Evolutionary conservation across 768 basidiomycete genomes (phyloP).

Genomic region (Fistulinella prunicolor): DNA sequence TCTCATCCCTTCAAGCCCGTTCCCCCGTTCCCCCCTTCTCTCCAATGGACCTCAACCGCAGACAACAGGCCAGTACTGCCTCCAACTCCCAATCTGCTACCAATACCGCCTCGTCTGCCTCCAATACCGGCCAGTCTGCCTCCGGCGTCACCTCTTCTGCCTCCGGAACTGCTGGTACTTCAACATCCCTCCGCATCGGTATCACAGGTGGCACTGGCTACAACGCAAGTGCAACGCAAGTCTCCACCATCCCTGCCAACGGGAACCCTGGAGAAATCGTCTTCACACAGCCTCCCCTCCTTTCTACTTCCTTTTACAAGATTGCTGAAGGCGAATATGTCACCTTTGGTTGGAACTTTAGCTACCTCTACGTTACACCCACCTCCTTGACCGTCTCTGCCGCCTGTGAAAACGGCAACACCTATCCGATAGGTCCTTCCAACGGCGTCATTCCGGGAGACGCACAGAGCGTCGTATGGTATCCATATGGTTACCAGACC

Average conservation of each 20-base stretch:
- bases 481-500: conserved; percentile 54
- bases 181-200: conserved; percentile 3
- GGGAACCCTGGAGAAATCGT: conserved; percentile 44
- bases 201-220: conserved; percentile 28
- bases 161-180: conserved; percentile 2
- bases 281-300: conserved; percentile 57
- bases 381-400: conserved; percentile 59
- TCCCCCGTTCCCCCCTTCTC: neutral
- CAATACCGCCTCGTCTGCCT: neutral
- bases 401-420: conserved; percentile 64
- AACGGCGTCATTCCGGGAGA: conserved; percentile 50
- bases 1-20: neutral
- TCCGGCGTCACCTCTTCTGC: conserved; percentile 2
- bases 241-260: conserved; percentile 32
- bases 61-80: conserved; percentile 12
- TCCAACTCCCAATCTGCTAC: conserved; percentile 5
- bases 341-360: conserved; percentile 76
- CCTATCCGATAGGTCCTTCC: conserved; percentile 62
- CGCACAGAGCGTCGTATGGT: conserved; percentile 55
- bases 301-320: conserved; percentile 64
- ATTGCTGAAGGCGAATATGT: conserved; percentile 52
- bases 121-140: neutral
- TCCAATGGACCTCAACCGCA: conserved; percentile 19
- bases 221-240: conserved; percentile 20
- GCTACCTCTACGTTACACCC: conserved; percentile 51